Evolutionary conservation across 2,329 filamentous ascomycete species (phyloP), one percentile per base, ranked within the genome.

Genomic region (Cercospora sojina): DNA sequence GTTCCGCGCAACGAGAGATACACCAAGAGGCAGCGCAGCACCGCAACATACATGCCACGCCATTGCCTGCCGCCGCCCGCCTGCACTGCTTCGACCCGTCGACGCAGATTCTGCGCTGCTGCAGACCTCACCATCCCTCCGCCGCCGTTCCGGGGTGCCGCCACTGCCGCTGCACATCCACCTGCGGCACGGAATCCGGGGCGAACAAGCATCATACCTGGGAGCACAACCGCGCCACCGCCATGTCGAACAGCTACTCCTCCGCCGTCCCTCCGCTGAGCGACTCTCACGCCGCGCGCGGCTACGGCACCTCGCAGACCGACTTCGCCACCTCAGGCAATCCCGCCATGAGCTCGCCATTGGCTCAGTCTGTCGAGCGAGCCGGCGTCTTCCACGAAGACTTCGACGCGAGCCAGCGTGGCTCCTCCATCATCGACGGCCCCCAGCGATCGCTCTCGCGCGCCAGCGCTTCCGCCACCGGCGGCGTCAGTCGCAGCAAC

Each of bases 401-500:
- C 80, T 91, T 89, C 84, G 88, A 91, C 79, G 87, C 86, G 59
- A 87, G 84, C 73, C 87, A 87, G 73, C 86, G 88, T 69, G 89
- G 88, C 56, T 86, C 86, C 72, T 90, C 88, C 41, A 83, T 90
- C 65, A 75, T 87, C 73, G 83, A 82, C 58, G 75, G 68, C 43
- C 83, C 89, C 79, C 85, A 89, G 77, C 87, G 88, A 71, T 85
- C 89, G 63, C 83, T 83, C 68, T 91, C 89, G n/a, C 67, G 67
- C 27, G 70, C 70, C 47, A 67, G 67, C 56, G 83, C 84, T 65
- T 78, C 76, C 75, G 76, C 76, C 77, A 75, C 76, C 72, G 85
- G 67, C 51, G 77, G 83, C 72, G 74, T 83, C 75, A 85, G 78
- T 80, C 85, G 88, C 64, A 84, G 84, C 68, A 91, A 92, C 67